Conservation (phyloP, 768 basidiomycete genomes). For the Russula earlei region DNA sequence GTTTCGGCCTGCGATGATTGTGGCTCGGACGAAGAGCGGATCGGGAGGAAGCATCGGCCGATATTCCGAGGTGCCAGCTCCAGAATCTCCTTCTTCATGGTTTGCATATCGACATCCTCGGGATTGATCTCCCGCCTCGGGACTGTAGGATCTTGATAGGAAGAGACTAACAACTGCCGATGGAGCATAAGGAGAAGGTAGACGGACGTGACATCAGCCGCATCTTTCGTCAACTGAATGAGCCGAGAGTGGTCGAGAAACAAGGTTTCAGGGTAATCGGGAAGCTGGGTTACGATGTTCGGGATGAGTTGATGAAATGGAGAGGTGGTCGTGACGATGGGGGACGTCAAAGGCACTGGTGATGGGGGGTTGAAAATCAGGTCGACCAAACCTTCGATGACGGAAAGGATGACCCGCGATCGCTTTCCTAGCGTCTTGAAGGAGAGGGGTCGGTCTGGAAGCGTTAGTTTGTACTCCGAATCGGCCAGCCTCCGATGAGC, state of each 20-base stretch:
- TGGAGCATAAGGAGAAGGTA: slow-evolving; percentile 78
- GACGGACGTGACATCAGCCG: slow-evolving; percentile 60
- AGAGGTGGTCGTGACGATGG: slow-evolving; percentile 27
- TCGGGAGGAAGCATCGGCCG: slow-evolving; percentile 44
- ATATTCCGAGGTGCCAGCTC: slow-evolving; percentile 54
- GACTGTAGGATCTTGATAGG: slow-evolving; percentile 26
- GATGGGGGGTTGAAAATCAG: slow-evolving; percentile 51
- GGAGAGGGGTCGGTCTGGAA: slow-evolving; percentile 39
- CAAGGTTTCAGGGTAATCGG: slow-evolving; percentile 63
- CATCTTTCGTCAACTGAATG: slow-evolving; percentile 55
- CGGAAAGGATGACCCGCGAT: slow-evolving; percentile 17
- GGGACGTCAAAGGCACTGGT: slow-evolving; percentile 27
- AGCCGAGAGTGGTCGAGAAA: slow-evolving; percentile 74
- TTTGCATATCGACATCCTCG: slow-evolving; percentile 44
- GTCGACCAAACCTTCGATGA: slow-evolving; percentile 52
- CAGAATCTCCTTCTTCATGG: slow-evolving; percentile 67
- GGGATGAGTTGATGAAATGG: slow-evolving; percentile 23
- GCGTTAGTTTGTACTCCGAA: slow-evolving; percentile 9
- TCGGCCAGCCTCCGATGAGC: slow-evolving; percentile 14
- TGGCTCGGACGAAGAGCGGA: slow-evolving; percentile 7
- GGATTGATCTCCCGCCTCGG: slow-evolving; percentile 31
- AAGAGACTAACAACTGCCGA: slow-evolving; percentile 57
- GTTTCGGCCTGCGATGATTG: slow-evolving; percentile 21
- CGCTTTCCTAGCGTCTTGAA: slow-evolving; percentile 18
- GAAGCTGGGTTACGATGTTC: slow-evolving; percentile 27